Evolutionary conservation across 495 filamentous ascomycete species (phyloP).

Genomic region (Jackrogersella minutella): DNA sequence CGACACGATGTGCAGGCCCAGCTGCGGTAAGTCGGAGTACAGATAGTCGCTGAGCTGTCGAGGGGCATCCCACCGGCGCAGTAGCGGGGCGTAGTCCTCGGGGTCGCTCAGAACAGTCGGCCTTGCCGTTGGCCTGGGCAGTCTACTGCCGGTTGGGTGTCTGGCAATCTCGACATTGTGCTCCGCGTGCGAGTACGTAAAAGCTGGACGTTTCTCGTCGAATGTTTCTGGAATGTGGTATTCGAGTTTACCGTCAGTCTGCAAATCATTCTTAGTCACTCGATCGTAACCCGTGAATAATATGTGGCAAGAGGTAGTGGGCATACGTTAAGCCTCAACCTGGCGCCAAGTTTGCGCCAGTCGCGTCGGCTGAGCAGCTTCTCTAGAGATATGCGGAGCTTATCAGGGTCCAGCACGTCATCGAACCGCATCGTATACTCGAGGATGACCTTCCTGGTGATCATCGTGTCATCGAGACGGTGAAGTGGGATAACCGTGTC

Average conservation of each 20-base stretch:
- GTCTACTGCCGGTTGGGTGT: constrained; percentile 44
- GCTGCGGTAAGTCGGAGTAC: constrained; percentile 51
- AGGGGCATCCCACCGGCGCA: constrained; percentile 32
- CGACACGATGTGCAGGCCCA: constrained; percentile 57
- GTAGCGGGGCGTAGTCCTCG: constrained; percentile 39
- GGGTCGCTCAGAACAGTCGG: constrained; percentile 46
- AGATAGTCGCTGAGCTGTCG: constrained; percentile 52
- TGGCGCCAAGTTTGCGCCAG: constrained; percentile 58
- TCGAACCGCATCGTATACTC: constrained; percentile 55
- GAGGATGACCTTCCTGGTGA: constrained; percentile 48
- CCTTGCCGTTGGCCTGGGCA: constrained; percentile 41
- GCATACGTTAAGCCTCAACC: constrained; percentile 52
- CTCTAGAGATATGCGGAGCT: constrained; percentile 49
- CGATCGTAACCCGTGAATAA: background rate
- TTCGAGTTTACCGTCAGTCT: constrained; percentile 51
- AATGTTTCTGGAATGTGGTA: constrained; percentile 57
- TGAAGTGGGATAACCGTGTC: constrained; percentile 52
- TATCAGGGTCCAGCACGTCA: constrained; percentile 56
- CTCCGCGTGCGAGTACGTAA: constrained; percentile 47
- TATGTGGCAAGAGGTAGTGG: background rate
- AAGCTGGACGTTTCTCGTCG: constrained; percentile 47
- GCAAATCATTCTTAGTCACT: background rate
- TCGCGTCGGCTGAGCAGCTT: constrained; percentile 47
- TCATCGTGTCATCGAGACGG: constrained; percentile 49
- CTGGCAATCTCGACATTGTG: constrained; percentile 44